Base-by-base conservation (phyloP, 1,139 yeast genomes). In the Pneumocystis carinii region DNA sequence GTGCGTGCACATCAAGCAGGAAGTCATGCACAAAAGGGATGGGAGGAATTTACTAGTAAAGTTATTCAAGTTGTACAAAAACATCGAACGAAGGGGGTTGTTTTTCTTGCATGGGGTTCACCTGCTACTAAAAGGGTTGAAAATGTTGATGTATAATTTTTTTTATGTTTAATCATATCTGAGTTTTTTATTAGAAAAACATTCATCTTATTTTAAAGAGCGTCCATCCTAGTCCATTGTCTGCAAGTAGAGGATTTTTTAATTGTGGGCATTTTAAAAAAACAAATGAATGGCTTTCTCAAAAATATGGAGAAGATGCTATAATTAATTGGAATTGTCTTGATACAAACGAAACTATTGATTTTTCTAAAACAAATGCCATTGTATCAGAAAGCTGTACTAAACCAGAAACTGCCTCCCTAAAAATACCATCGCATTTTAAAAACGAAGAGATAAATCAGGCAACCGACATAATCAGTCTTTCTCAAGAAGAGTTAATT, bases 181-280 rank as follows among this genome's bases (percentile, higher is more conserved):
- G 19, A 36, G 27, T n/a, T 24, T 19, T 36, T 15, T 55, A 7
- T 4, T 32, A 35, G 42, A 17, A 48, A 17, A 41, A 56, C n/a
- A 53, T 62, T 29, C 77, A 80, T 64, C 67, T 71, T 32, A 82
- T 88, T 0, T 75, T 92, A 59, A 80, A 79, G 66, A 79, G 90
- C 0, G 97, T 89, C 0, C 99, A 94, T 74, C 99, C 99, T 0
- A 87, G 95, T 56, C 98, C 99, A 0, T 76, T 92, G 64, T 86
- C 95, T 67, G 98, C 98, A 0, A 78, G 83, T 37, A 77, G 95
- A 63, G 95, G 95, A 0, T 90, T 87, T 71, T 89, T 89, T 70
- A 82, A 83, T 5, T 84, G 86, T 72, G 75, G 77, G 39, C 95
- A 88, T 69, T 90, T 89, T 72, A 76, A 73, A 62, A 78, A 79